phyloP scores from a whole-genome alignment of 1,284 basidiomycete genomes.

The Ustilago vetiveriae region DNA sequence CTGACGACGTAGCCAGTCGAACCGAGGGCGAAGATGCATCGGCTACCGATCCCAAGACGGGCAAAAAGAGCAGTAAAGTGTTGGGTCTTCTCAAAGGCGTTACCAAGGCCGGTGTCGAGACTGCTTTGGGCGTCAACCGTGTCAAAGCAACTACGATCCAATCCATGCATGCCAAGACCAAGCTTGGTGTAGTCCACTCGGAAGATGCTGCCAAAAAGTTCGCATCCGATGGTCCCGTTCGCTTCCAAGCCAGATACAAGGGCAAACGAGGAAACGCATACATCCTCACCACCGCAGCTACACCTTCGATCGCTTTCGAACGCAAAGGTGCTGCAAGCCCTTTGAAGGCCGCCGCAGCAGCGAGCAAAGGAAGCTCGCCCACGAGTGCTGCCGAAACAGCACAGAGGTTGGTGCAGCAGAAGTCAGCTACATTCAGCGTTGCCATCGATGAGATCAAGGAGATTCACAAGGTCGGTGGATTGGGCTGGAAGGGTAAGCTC shows the following conservation, averaged over 20 bases:
- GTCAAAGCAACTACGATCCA: constrained; percentile 62
- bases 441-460: constrained; percentile 63
- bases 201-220: constrained; percentile 23
- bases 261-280: constrained; percentile 61
- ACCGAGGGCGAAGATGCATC: constrained; percentile 45
- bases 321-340: constrained; percentile 23
- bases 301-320: constrained; percentile 62
- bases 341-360: constrained; percentile 23
- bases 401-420: constrained; percentile 22
- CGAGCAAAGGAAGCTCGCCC: constrained; percentile 12
- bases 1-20: constrained; percentile 41
- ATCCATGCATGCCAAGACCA: constrained; percentile 56
- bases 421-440: constrained; percentile 48
- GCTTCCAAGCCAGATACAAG: constrained; percentile 57
- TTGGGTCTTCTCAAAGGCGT: constrained; percentile 58
- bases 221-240: constrained; percentile 33
- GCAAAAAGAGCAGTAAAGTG: constrained; percentile 52
- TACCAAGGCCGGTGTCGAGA: constrained; percentile 57
- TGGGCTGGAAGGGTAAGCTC: constrained; percentile 67
- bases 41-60: constrained; percentile 33
- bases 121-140: constrained; percentile 63
- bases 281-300: constrained; percentile 65
- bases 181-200: constrained; percentile 61
- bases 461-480: constrained; percentile 64
- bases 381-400: constrained; percentile 34